Evolutionary conservation across 1,139 yeast genomes (phyloP).

Genomic region (Candida pseudoviswanathii): DNA sequence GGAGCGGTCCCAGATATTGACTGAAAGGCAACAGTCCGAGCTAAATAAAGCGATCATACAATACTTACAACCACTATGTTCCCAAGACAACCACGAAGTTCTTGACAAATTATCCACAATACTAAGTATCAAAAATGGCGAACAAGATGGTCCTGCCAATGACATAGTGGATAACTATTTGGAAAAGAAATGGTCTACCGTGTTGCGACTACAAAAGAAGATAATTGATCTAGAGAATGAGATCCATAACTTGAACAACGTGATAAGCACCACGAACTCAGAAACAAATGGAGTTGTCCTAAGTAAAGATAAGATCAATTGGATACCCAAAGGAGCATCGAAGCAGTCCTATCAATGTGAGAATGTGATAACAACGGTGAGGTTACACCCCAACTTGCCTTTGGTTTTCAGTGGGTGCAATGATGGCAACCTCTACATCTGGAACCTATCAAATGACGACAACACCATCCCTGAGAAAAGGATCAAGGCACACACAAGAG

Average conservation of each 20-base stretch:
- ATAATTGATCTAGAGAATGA: conserved; percentile 62
- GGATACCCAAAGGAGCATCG: conserved; percentile 66
- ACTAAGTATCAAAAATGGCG: conserved; percentile 12
- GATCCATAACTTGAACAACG: conserved; percentile 39
- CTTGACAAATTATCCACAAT: conserved; percentile 16
- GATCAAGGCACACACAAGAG: conserved; percentile 76
- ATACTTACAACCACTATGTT: conserved; percentile 43
- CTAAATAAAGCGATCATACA: conserved; percentile 59
- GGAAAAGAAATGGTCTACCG: conserved; percentile 90
- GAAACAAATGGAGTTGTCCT: conserved; percentile 9
- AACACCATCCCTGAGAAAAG: conserved; percentile 65
- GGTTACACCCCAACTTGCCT: conserved; percentile 76
- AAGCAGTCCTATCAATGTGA: conserved; percentile 53
- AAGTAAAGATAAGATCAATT: conserved; percentile 47
- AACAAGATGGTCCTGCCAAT: background rate
- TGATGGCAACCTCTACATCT: conserved; percentile 73
- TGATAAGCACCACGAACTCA: conserved; percentile 17
- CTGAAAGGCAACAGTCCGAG: conserved; percentile 54
- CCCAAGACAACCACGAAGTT: conserved; percentile 15
- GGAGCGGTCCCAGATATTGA: conserved; percentile 31
- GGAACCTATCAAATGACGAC: conserved; percentile 63
- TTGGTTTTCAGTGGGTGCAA: conserved; percentile 67
- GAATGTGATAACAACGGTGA: conserved; percentile 61
- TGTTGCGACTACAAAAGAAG: conserved; percentile 73
- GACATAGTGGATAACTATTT: conserved; percentile 52